phyloP scores from a whole-genome alignment of 78 protist species.

The Guillardia theta region DNA sequence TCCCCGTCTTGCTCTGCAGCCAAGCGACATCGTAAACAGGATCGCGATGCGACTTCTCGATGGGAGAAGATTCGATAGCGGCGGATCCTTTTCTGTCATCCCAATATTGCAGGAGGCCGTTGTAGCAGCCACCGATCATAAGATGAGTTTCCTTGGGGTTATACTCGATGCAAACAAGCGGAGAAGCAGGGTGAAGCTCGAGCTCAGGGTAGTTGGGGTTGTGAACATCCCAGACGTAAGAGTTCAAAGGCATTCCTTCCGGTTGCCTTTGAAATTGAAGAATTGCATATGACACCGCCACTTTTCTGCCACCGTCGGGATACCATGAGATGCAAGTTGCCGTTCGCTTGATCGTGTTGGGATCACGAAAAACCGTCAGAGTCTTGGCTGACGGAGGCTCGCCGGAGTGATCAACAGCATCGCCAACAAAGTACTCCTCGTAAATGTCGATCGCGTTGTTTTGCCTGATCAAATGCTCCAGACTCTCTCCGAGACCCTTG shows the following conservation, averaged over 20 bases:
- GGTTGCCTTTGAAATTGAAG: conserved; percentile 64
- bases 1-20: conserved; percentile 74
- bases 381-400: conserved; percentile 75
- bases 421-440: conserved; percentile 64
- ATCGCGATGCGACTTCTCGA: conserved; percentile 80
- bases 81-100: conserved; percentile 62
- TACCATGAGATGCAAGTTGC: conserved; percentile 68
- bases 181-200: conserved; percentile 68
- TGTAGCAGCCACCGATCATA: conserved; percentile 81
- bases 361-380: conserved; percentile 73
- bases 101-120: conserved; percentile 73
- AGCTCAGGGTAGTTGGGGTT: conserved; percentile 76
- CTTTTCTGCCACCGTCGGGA: conserved; percentile 57
- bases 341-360: conserved; percentile 54
- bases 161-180: conserved; percentile 72
- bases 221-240: conserved; percentile 81
- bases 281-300: conserved; percentile 77
- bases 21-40: conserved; percentile 74
- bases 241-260: conserved; percentile 43
- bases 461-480: conserved; percentile 46
- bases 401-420: conserved; percentile 3
- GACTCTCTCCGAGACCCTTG: conserved; percentile 23
- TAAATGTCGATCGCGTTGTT: conserved; percentile 77
- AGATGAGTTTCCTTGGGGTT: conserved; percentile 77
- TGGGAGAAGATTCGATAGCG: conserved; percentile 49